Evolutionary conservation across 352 stramenopile species (phyloP), one percentile per base, ranked within the genome.

Genomic region (Phytophthora pistaciae): DNA sequence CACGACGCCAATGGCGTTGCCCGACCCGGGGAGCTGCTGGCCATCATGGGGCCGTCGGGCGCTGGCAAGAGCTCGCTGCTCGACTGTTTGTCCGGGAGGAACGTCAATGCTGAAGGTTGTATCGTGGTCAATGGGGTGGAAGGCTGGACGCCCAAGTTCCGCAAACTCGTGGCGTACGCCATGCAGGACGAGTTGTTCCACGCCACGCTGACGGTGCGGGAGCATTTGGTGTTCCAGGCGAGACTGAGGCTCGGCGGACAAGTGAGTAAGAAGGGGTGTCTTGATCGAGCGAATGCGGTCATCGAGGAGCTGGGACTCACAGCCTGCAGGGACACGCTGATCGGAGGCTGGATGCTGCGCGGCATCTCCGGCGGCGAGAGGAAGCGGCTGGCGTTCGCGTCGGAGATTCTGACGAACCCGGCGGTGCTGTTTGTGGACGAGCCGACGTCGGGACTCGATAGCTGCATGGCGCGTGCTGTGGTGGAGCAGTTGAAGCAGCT

Each of bases 61-160:
- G 86, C 87, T 56, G 92, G 93, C 11, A 98, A 98, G 69, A 97
- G 88, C 7, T 98, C 96, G 1, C 82, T 99, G 9, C 85, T 98
- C 18, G 91, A 99, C 83, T 94, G 64, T 62, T 63, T 99, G 54
- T 91, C 95, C 0, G 79, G 96, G 11, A 73, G 94, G 42, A 98
- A 98, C 66, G 84, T 61, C 10, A 77, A 74, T 27, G 90, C 83
- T 16, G 78, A 81, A 25, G 83, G 89, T 3, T 64, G 18, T 1
- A 87, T 90, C 20, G 68, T 64, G 10, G 78, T 98, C 38, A 90
- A 85, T 53, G 93, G 94, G 14, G 38, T 66, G 44, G 48, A 62
- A 69, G 76, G 66, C 1, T 87, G 75, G 69, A 75, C 42, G 25
- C 71, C 70, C n/a, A 59, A 33, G 9, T 20, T 66, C 6, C 62